Percentiles rank a stretch among this genome's conserved stretches.
These are phyloP conservation scores for Trifolium fragiferum DNA, from an alignment of 306 rosid genomes.

Conservation along the genomic window DNA sequence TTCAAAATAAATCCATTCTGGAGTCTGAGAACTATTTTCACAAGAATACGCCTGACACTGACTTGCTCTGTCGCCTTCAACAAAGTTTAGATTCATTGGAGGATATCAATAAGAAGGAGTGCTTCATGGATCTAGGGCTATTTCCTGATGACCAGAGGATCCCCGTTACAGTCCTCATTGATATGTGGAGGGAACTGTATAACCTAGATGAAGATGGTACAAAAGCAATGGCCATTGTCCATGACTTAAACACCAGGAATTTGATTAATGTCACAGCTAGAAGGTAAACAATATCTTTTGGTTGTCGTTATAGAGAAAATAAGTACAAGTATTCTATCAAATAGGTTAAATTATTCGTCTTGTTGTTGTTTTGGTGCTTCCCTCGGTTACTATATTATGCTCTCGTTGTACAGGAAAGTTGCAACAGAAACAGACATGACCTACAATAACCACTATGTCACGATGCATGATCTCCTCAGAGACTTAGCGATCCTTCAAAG, in stretches of 20 bases:
- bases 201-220: slow-evolving; percentile 44
- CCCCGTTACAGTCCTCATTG: slow-evolving; percentile 60
- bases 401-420: slow-evolving; percentile 52
- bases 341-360: not conserved
- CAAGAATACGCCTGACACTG: not conserved
- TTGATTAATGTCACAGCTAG: slow-evolving; percentile 53
- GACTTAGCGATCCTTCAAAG: slow-evolving; percentile 60
- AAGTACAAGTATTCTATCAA: not conserved
- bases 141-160: slow-evolving; percentile 72
- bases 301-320: not conserved
- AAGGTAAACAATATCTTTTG: slow-evolving; percentile 49
- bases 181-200: slow-evolving; percentile 63
- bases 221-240: slow-evolving; percentile 45
- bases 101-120: slow-evolving; percentile 48
- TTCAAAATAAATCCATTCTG: slow-evolving; percentile 47
- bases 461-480: slow-evolving; percentile 66
- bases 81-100: slow-evolving; percentile 60
- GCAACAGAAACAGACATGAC: slow-evolving; percentile 48
- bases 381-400: not conserved
- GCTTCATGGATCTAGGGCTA: slow-evolving; percentile 72
- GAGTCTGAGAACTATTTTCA: slow-evolving; percentile 22
- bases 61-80: slow-evolving; percentile 52
- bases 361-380: slow-evolving; percentile 22
- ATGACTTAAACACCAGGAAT: slow-evolving; percentile 46
- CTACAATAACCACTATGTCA: slow-evolving; percentile 59